phyloP scores from a whole-genome alignment of 768 basidiomycete species.

The Baorangia bicolor region DNA sequence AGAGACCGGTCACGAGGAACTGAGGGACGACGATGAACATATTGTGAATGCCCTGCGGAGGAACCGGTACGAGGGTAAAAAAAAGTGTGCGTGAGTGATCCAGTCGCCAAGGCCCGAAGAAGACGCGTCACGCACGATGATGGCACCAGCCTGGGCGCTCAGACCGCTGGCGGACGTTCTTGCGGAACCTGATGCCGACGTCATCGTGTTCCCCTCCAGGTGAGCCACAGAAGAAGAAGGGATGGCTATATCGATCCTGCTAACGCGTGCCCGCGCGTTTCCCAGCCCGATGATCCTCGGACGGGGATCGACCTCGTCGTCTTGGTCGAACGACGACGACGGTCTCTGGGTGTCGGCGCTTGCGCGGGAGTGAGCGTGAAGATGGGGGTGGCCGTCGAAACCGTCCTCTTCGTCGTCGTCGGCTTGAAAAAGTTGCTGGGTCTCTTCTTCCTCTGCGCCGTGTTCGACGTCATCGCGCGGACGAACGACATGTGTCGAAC shows the following conservation, averaged over 20 bases:
- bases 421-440: conserved; percentile 18
- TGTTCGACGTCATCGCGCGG: conserved; percentile 17
- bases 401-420: conserved; percentile 25
- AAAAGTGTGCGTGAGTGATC: background rate
- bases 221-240: conserved; percentile 10
- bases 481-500: conserved; percentile 13
- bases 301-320: conserved; percentile 13
- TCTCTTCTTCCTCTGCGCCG: conserved; percentile 28
- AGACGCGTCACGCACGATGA: conserved; percentile 54
- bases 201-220: conserved; percentile 21
- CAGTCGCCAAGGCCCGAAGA: background rate
- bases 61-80: background rate
- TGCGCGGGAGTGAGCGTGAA: background rate
- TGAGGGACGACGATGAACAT: conserved; percentile 93
- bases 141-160: conserved; percentile 85
- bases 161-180: conserved; percentile 37
- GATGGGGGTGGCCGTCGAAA: background rate
- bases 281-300: conserved; percentile 33
- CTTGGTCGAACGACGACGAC: conserved; percentile 4
- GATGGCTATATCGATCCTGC: conserved; percentile 42
- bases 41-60: conserved; percentile 85
- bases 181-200: conserved; percentile 5
- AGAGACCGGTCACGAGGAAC: conserved; percentile 85
- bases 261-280: conserved; percentile 49
- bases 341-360: background rate